Conservation (phyloP, 2,329 filamentous ascomycete species). For the Zasmidium angulare region DNA sequence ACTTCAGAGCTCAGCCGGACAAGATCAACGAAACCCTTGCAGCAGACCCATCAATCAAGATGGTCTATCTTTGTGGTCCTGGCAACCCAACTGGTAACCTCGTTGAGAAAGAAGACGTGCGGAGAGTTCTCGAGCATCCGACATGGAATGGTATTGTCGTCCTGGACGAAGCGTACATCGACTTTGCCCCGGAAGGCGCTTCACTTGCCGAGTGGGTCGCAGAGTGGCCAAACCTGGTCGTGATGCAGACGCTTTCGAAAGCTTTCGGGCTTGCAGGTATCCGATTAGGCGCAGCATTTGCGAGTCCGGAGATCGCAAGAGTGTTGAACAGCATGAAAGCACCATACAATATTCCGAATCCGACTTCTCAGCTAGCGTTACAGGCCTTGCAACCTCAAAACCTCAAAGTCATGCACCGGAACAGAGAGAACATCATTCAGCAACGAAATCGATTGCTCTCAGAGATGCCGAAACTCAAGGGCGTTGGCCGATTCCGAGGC, state of each 20-base stretch:
- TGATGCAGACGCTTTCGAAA: conserved; percentile 98
- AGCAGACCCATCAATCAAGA: conserved; percentile 68
- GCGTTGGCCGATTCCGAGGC: conserved; percentile 78
- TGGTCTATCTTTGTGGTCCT: conserved; percentile 90
- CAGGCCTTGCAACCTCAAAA: conserved; percentile 69
- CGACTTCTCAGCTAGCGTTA: conserved; percentile 77
- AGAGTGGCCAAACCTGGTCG: conserved; percentile 92
- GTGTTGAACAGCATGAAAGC: conserved; percentile 92
- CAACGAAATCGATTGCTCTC: conserved; percentile 75
- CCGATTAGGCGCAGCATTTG: conserved; percentile 82
- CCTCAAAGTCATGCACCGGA: conserved; percentile 68
- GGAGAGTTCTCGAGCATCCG: conserved; percentile 73
- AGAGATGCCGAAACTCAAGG: conserved; percentile 72
- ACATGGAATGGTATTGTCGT: conserved; percentile 95
- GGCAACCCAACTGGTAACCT: conserved; percentile 89
- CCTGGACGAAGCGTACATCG: conserved; percentile 94
- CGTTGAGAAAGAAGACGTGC: conserved; percentile 73
- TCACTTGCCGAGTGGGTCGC: conserved; percentile 88
- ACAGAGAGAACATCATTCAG: conserved; percentile 67
- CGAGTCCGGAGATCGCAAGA: conserved; percentile 68
- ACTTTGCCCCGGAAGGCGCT: conserved; percentile 77
- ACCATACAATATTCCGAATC: conserved; percentile 91
- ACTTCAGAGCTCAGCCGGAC: conserved; percentile 71
- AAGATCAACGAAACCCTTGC: conserved; percentile 67
- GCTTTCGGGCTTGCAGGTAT: conserved; percentile 96